Base-by-base conservation (phyloP, 768 basidiomycete species). In the Pholiota molesta region DNA sequence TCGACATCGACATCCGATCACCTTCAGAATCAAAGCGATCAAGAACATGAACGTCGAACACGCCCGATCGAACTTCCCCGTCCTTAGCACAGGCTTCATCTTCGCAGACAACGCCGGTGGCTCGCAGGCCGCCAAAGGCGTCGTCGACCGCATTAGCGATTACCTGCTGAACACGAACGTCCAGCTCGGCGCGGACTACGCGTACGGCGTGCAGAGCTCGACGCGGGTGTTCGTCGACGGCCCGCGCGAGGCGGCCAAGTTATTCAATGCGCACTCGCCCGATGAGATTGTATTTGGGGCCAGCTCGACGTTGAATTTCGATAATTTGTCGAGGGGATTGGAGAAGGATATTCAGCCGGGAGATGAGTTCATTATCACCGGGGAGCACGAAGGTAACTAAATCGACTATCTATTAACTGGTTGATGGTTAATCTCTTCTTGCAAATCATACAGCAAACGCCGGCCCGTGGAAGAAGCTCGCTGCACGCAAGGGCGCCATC, bases 71-170 rank as follows among this genome's bases (percentile, higher is more conserved):
- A 81, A 82, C 39, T 92, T 92, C 70, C 91, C 89, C 3, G 74
- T 87, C 3, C 76, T 92, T 28, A 71, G 77, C 31, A 75, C 79
- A 1, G 86, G 85, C 1, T 91, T 80, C 67, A 81, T 90, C 62
- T 92, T 83, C 67, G 91, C 80, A 2, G 91, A 92, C 75, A 92
- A 90, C 62, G 91, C 91, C 0, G 91, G 90, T 0, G 91, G 90
- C 8, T 91, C 90, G 2, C 91, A 83, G 70, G 83, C 81, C 40
- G 74, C 84, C 0, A 76, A 81, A 52, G 74, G 74, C 53, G 86
- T 86, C 33, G 83, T 86, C 58, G 82, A 88, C 65, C 74, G 81
- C 45, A 81, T 92, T 67, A 79, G 78, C 21, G 87, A 90, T 69
- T 94, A 92, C 69, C 81, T 93, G 14, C 61, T 81, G 33, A 84